These are phyloP conservation scores for Plasmodium relictum DNA, from an alignment of 169 alveolate species.

Conservation along the genomic window DNA sequence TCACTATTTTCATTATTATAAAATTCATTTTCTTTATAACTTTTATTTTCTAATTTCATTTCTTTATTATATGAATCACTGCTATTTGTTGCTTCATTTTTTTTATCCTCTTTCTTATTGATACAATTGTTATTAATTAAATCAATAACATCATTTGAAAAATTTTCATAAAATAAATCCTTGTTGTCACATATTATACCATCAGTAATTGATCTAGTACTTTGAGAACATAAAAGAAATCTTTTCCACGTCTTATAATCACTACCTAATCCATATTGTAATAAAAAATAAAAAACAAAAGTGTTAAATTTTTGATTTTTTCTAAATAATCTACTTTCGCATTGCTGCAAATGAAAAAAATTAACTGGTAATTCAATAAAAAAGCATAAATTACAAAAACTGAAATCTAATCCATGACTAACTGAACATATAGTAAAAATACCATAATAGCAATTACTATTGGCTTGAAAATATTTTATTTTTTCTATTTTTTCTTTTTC, in stretches of 20 bases:
- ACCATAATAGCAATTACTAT: constrained; percentile 40
- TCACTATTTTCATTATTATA: not conserved
- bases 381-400: constrained; percentile 57
- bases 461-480: constrained; percentile 28
- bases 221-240: constrained; percentile 35
- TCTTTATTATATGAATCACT: not conserved
- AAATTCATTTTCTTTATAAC: not conserved
- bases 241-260: constrained; percentile 64
- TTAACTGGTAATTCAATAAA: constrained; percentile 54
- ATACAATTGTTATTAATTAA: not conserved
- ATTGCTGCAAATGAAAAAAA: constrained; percentile 63
- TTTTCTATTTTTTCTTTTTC: constrained; percentile 64
- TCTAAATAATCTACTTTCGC: constrained; percentile 65
- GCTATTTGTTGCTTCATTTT: not conserved
- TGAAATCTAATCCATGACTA: constrained; percentile 69
- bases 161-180: constrained; percentile 39
- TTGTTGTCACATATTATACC: constrained; percentile 19
- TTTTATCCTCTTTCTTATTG: not conserved
- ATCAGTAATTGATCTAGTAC: constrained; percentile 46
- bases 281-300: constrained; percentile 48
- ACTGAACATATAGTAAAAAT: constrained; percentile 53
- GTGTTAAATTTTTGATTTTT: constrained; percentile 40
- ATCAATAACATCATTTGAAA: constrained; percentile 12
- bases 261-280: constrained; percentile 64
- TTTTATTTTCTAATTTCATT: not conserved